phyloP scores from a whole-genome alignment of 192 early-diverging fungal species.

The Dissophora globulifera region DNA sequence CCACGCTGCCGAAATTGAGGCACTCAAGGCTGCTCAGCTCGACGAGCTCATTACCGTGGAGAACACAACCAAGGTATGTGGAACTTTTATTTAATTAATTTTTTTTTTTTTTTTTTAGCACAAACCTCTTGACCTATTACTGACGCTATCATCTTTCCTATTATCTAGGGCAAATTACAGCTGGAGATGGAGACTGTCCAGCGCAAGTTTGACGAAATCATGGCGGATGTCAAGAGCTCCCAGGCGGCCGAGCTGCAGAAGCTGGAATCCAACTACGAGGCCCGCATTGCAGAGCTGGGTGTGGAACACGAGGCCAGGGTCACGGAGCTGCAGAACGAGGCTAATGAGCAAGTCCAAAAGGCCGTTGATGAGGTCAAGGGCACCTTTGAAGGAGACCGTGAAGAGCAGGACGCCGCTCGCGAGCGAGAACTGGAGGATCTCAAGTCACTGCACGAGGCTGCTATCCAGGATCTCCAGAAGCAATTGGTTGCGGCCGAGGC shows the following conservation, averaged over 20 bases:
- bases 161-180: constrained; percentile 39
- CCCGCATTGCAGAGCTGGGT: constrained; percentile 42
- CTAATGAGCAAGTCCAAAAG: constrained; percentile 36
- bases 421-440: constrained; percentile 35
- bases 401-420: constrained; percentile 28
- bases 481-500: constrained; percentile 39
- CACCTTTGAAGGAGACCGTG: constrained; percentile 39
- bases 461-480: constrained; percentile 41
- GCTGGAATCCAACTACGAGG: constrained; percentile 39
- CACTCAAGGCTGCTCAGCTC: constrained; percentile 34
- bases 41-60: constrained; percentile 35
- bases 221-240: constrained; percentile 26
- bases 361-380: constrained; percentile 48
- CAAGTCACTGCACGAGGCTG: constrained; percentile 27
- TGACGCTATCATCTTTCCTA: background rate
- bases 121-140: too few species aligned
- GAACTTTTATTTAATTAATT: background rate
- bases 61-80: constrained; percentile 33
- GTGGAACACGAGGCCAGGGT: constrained; percentile 34
- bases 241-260: constrained; percentile 40
- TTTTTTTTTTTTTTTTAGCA: background rate
- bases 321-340: constrained; percentile 33
- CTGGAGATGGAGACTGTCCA: constrained; percentile 40
- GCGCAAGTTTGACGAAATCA: constrained; percentile 41
- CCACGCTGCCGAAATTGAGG: constrained; percentile 35